phyloP scores from a whole-genome alignment of 2,329 filamentous ascomycete species.

The Fusarium zealandicum region DNA sequence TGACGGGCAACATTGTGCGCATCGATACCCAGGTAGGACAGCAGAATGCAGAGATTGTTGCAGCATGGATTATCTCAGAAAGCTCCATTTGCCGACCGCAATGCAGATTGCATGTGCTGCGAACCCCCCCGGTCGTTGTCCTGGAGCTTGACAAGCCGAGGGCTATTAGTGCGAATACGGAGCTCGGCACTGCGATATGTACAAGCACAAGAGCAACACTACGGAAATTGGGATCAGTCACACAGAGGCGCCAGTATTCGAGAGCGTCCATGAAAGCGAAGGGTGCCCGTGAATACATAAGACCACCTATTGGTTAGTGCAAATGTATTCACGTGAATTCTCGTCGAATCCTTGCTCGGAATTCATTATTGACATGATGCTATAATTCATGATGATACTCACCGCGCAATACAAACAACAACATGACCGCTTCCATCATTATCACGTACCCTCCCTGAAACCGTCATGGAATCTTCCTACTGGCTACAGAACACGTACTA shows the following conservation, averaged over 20 bases:
- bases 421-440: constrained; percentile 20
- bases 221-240: constrained; percentile 7
- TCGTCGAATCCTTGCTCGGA: no score
- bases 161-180: constrained; percentile 35
- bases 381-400: not conserved
- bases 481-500: constrained; percentile 14
- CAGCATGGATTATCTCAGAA: not conserved
- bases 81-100: constrained; percentile 1
- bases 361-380: constrained; percentile 1
- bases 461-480: constrained; percentile 34
- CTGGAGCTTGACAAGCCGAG: constrained; percentile 5
- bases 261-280: no score
- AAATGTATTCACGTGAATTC: not conserved
- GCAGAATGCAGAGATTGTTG: constrained; percentile 6
- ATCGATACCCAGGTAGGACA: no score
- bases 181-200: constrained; percentile 12
- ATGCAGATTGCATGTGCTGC: no score
- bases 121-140: no score
- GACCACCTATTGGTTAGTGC: no score
- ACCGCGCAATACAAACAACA: constrained; percentile 27
- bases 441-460: constrained; percentile 32
- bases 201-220: constrained; percentile 7
- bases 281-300: no score
- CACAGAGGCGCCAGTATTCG: not conserved
- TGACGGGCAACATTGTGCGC: not conserved